Conservation (phyloP, 768 basidiomycete genomes). For the Amanita muscaria region DNA sequence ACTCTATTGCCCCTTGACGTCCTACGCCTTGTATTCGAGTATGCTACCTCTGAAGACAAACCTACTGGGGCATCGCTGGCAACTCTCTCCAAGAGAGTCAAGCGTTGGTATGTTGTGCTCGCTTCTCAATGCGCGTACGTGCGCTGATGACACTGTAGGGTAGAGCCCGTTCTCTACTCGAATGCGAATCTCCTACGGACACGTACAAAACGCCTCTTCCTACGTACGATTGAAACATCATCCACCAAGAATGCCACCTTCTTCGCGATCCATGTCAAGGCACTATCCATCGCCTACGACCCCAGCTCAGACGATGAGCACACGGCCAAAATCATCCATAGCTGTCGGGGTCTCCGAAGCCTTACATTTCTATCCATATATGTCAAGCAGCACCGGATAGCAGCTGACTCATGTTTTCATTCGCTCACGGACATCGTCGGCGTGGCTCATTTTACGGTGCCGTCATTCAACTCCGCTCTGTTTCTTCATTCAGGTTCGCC, state of each 20-base stretch:
- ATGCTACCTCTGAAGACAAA: slow-evolving; percentile 21
- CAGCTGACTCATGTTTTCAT: neutral
- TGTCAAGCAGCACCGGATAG: slow-evolving; percentile 5
- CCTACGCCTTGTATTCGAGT: slow-evolving; percentile 28
- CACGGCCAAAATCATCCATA: slow-evolving; percentile 23
- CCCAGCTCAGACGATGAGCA: slow-evolving; percentile 18
- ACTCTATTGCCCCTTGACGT: slow-evolving; percentile 28
- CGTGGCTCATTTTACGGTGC: neutral
- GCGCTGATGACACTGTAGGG: slow-evolving; percentile 16
- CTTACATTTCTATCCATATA: slow-evolving; percentile 31
- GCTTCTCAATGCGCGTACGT: neutral
- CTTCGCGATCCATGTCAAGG: slow-evolving; percentile 28
- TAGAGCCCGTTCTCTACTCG: slow-evolving; percentile 28
- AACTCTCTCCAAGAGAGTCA: slow-evolving; percentile 21
- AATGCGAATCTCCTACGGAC: slow-evolving; percentile 25
- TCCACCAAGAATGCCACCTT: slow-evolving; percentile 23
- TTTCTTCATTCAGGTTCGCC: neutral
- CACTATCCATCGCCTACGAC: slow-evolving; percentile 28
- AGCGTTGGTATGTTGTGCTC: slow-evolving; percentile 23
- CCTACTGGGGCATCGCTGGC: slow-evolving; percentile 24
- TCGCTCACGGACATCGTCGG: neutral
- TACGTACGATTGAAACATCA: slow-evolving; percentile 29
- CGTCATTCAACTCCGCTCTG: neutral
- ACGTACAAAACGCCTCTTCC: slow-evolving; percentile 25
- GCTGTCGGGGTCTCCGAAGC: slow-evolving; percentile 25